Evolutionary conservation across 192 early-diverging fungal genomes (phyloP), one percentile per base, ranked within the genome.

Genomic region (Podila minutissima): DNA sequence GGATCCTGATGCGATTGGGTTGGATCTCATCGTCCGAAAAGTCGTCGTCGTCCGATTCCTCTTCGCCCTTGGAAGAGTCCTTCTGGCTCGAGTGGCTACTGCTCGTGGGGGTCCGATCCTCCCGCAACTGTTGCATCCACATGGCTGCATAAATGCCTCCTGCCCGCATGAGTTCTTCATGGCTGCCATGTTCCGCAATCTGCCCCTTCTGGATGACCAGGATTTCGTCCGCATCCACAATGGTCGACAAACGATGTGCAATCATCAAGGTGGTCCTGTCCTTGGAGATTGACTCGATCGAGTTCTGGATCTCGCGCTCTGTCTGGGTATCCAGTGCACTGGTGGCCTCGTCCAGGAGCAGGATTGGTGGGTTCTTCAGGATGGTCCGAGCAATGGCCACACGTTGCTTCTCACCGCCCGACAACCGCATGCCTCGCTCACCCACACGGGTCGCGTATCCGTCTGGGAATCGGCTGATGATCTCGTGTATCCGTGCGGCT

Each of bases 371-470:
- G 37, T 83, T 86, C 71, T 83, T 91, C 61, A 97, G 92, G 38
- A 97, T 81, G 0, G 96, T 95, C 41, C 96, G 89, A 0, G 95
- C 95, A 89, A 95, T 95, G 7, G 94, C 95, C 66, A 98, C 89
- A 29, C 97, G 90, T 61, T 94, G 92, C 67, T 94, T 94, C 76
- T 98, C 97, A 28, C 96, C 97, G 33, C 97, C 96, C 62, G 90
- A 92, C 20, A 99, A 85, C 37, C 95, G 87, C 82, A 94, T 72
- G 31, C 92, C 92, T 59, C 92, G 83, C 72, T 93, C 92, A 31
- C 92, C 92, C 1, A 93, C 91, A 20, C 83, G 85, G 0, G 93
- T 93, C 49, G 93, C 86, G 74, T 95, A 95, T 59, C 90, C 89
- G 76, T 96, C 94, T 2, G 93, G 90, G 84, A 95, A 95, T 5